These are phyloP conservation scores for Hansfordia pulvinata DNA, from an alignment of 2,329 filamentous ascomycete genomes.

Conservation along the genomic window DNA sequence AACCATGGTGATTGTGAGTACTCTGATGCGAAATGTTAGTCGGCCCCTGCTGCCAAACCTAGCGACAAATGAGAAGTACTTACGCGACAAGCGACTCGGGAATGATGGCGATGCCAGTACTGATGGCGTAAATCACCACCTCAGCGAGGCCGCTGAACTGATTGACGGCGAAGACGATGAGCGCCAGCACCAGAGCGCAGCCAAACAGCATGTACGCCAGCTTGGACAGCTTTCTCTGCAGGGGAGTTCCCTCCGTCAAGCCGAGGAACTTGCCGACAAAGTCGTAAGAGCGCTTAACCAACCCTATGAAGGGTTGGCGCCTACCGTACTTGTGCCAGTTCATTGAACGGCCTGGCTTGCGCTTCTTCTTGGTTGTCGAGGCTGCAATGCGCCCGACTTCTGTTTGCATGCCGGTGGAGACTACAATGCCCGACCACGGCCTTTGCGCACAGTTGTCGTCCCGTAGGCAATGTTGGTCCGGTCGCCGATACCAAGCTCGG, in stretches of 20 bases:
- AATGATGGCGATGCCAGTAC: constrained; percentile 47
- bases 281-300: constrained; percentile 31
- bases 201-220: constrained; percentile 66
- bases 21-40: constrained; percentile 19
- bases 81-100: constrained; percentile 51
- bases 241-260: constrained; percentile 55
- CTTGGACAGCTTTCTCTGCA: constrained; percentile 67
- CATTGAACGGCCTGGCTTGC: constrained; percentile 39
- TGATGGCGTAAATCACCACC: constrained; percentile 44
- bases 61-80: constrained; percentile 11
- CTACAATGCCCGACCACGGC: constrained; percentile 61
- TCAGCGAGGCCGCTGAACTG: constrained; percentile 35
- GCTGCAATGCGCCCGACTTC: constrained; percentile 59
- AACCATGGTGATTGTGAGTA: constrained; percentile 58
- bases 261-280: constrained; percentile 44
- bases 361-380: constrained; percentile 35
- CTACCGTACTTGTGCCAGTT: constrained; percentile 40
- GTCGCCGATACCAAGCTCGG: constrained; percentile 53
- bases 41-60: background rate
- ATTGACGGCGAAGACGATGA: constrained; percentile 45
- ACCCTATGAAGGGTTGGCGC: constrained; percentile 31
- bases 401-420: constrained; percentile 58
- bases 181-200: constrained; percentile 45
- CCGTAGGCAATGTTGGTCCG: constrained; percentile 64
- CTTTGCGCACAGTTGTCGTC: constrained; percentile 59